A percentile compares a stretch with the other conserved stretches of the same genome.
phyloP scores from a whole-genome alignment of 148 eudicot genomes.

The Heliosperma pusillum region DNA sequence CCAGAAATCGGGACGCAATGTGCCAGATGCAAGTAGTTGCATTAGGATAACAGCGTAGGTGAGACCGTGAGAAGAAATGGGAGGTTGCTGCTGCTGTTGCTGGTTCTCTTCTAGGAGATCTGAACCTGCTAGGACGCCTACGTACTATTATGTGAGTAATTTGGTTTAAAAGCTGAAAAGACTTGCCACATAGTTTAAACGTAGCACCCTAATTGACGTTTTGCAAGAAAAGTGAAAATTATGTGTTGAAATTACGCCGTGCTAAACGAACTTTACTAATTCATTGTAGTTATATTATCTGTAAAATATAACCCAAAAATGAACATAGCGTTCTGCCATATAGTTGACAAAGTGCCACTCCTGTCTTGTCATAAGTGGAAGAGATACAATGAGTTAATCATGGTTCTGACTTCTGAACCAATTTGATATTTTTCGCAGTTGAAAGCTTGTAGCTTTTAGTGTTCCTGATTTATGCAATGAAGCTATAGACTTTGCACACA shows the following conservation, averaged over 20 bases:
- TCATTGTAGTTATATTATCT: not conserved
- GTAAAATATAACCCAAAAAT: not conserved
- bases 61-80: constrained; percentile 41
- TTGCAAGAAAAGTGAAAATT: not conserved
- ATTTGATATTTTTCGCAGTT: not conserved
- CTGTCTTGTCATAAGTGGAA: not conserved
- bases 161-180: constrained; percentile 4
- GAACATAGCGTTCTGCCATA: not conserved
- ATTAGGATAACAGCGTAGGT: constrained; percentile 29
- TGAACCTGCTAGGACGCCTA: constrained; percentile 46
- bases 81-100: constrained; percentile 53
- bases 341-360: not conserved
- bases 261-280: not conserved
- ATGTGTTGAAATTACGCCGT: not conserved
- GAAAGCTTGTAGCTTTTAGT: not conserved
- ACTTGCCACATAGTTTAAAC: not conserved
- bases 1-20: constrained; percentile 23
- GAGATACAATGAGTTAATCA: not conserved
- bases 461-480: not conserved
- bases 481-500: not conserved
- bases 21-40: constrained; percentile 26
- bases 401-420: not conserved
- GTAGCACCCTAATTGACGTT: not conserved
- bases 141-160: constrained; percentile 56
- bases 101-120: constrained; percentile 56